Evolutionary conservation across 495 filamentous ascomycete species (phyloP).

Genomic region (Neurospora cerealis): DNA sequence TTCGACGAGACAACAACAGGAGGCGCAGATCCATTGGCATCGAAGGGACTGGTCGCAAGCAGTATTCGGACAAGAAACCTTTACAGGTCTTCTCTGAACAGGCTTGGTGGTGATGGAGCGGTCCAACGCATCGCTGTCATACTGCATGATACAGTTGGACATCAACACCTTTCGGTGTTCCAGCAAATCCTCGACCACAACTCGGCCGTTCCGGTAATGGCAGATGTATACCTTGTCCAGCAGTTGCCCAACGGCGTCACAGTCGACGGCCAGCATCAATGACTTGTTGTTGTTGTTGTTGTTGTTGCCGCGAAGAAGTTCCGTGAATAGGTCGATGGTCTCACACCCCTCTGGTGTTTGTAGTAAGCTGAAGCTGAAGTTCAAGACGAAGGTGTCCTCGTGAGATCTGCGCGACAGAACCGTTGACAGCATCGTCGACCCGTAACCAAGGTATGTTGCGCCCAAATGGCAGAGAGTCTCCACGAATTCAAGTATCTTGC

Average conservation of each 20-base stretch:
- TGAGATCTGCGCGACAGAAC: background rate
- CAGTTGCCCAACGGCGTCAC: slow-evolving; percentile 5
- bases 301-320: slow-evolving; percentile 4
- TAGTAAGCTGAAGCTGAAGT: background rate
- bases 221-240: slow-evolving; percentile 9
- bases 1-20: slow-evolving; percentile 19
- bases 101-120: slow-evolving; percentile 7
- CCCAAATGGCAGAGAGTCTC: background rate
- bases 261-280: slow-evolving; percentile 15
- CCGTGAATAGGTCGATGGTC: slow-evolving; percentile 10
- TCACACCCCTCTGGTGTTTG: slow-evolving; percentile 8
- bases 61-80: slow-evolving; percentile 20
- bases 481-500: background rate
- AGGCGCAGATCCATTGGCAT: slow-evolving; percentile 23
- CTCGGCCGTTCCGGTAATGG: slow-evolving; percentile 6
- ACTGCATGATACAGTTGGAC: slow-evolving; percentile 15
- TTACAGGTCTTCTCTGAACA: slow-evolving; percentile 15
- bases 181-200: slow-evolving; percentile 10
- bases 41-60: slow-evolving; percentile 7
- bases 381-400: background rate
- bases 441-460: background rate
- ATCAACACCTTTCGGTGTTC: slow-evolving; percentile 9
- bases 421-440: background rate
- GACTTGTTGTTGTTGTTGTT: background rate
- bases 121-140: slow-evolving; percentile 2